Evolutionary conservation across 768 basidiomycete genomes (phyloP).

Genomic region (Daedaleopsis nitida): DNA sequence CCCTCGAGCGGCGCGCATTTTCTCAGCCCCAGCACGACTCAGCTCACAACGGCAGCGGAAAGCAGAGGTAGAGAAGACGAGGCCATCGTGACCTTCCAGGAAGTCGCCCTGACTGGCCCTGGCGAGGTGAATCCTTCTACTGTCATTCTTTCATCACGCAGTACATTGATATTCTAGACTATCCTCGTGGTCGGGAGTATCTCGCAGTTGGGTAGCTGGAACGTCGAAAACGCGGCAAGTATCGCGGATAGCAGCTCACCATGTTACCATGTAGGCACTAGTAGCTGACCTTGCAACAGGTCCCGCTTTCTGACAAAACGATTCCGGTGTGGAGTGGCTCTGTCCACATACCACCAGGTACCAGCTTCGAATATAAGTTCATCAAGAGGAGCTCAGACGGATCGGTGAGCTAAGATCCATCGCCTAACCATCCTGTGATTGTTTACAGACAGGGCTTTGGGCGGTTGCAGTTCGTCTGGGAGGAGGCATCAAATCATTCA

Average conservation of each 20-base stretch:
- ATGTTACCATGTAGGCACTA: neutral
- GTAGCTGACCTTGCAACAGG: neutral
- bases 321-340: neutral
- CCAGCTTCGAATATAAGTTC: neutral
- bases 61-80: too few species aligned
- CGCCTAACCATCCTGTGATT: too few species aligned
- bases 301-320: neutral
- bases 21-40: too few species aligned
- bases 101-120: too few species aligned
- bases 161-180: too few species aligned
- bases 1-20: too few species aligned
- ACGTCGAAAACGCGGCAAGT: neutral
- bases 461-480: neutral
- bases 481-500: neutral
- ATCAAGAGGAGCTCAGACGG: neutral
- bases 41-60: too few species aligned
- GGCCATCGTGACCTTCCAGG: too few species aligned
- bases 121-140: too few species aligned
- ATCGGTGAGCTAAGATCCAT: neutral
- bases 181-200: neutral
- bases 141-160: too few species aligned
- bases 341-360: neutral
- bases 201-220: neutral
- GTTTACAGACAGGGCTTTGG: too few species aligned
- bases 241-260: neutral